A percentile compares a stretch with the other conserved stretches of the same genome.
phyloP scores from a whole-genome alignment of 257 asterid genomes.

The Cinchona pubescens region DNA sequence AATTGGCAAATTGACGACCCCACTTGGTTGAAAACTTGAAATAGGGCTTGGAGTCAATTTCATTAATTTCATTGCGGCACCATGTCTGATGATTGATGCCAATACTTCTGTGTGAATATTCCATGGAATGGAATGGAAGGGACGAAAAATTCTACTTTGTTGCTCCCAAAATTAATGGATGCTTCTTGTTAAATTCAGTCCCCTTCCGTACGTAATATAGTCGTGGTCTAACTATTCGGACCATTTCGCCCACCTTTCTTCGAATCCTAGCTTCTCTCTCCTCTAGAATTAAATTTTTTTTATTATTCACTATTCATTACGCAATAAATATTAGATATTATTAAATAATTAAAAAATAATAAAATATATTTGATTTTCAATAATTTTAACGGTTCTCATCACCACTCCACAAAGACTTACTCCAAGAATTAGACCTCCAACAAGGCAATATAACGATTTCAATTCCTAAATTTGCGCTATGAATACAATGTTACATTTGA shows the following conservation, averaged over 20 bases:
- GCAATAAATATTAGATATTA: too few species aligned
- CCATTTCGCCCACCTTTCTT: neutral
- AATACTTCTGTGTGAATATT: neutral
- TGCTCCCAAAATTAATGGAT: too few species aligned
- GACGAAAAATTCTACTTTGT: neutral
- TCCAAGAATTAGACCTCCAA: neutral
- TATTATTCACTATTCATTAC: too few species aligned
- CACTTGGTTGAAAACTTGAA: neutral
- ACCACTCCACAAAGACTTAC: too few species aligned
- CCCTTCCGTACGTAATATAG: conserved; percentile 8
- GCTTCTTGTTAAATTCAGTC: conserved; percentile 22
- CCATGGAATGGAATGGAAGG: neutral
- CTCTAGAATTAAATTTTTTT: too few species aligned
- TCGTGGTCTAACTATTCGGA: neutral
- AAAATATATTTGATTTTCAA: too few species aligned
- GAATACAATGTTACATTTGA: conserved; percentile 6
- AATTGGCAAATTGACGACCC: conserved; percentile 5
- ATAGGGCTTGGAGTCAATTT: neutral
- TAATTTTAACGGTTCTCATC: too few species aligned
- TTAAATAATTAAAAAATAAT: too few species aligned
- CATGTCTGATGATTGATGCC: conserved; percentile 11
- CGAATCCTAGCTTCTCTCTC: neutral
- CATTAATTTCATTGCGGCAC: conserved; percentile 16
- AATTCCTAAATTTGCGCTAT: neutral
- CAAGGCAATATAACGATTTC: neutral